Evolutionary conservation across 2,329 filamentous ascomycete species (phyloP), one percentile per base, ranked within the genome.

Genomic region (Cytospora paraplurivora): DNA sequence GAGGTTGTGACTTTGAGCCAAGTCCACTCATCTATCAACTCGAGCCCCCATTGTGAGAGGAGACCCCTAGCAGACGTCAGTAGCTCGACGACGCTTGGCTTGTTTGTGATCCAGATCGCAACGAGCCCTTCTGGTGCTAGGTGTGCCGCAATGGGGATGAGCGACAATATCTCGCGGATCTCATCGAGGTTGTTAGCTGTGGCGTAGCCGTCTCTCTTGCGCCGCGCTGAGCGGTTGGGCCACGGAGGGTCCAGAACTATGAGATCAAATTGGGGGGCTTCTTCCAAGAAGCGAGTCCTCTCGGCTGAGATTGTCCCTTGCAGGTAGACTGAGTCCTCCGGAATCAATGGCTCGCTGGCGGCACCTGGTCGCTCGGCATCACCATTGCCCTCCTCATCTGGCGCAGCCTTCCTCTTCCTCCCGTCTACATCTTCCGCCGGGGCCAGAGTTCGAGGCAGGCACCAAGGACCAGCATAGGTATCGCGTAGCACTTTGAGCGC

Each of bases 101-200:
- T 91, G 75, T 94, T 94, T 56, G 91, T 94, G 62, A 93, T 81
- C 91, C 91, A 94, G 21, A 94, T 76, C 19, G 84, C 90, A 0
- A 93, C 82, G 1, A 91, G 74, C 15, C 85, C 86, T 34, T 80
- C 76, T 0, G 76, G 69, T 12, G 78, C 76, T 27, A 91, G 78
- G 53, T 82, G 81, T 2, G 79, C 74, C 15, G 82, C 75, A 1
- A 92, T 67, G n/a, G 86, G 85, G 33, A 89, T 77, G 12, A 76
- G 76, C 4, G 75, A 74, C n/a, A 89, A 77, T 1, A 89, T 77
- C 1, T 70, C 59, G 13, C 76, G 73, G 61, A 87, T 79, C 56
- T 84, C 80, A 13, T 76, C 70, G 50, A 80, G 74, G 63, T 76
- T 76, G 57, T 76, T 71, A 6, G 81, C 79, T 7, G 81, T 84